A percentile compares a stretch with the other conserved stretches of the same genome.
These are phyloP conservation scores for Diversispora eburnea DNA, from an alignment of 192 early-diverging fungal genomes.

Conservation along the genomic window DNA sequence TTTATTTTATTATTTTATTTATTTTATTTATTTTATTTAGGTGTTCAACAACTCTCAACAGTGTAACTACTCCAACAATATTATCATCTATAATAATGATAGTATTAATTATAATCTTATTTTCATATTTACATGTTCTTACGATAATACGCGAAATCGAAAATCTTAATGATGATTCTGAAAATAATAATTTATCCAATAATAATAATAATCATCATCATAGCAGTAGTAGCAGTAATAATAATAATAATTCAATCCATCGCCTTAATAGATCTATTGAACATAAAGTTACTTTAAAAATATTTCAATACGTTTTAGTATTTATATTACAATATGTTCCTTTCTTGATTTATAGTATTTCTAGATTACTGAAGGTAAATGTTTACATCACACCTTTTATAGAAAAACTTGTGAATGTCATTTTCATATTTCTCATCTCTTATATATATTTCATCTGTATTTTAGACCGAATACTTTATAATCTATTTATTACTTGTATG, in stretches of 20 bases:
- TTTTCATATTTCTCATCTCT: too few relatives aligned
- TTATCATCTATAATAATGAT: background rate
- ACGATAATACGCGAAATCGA: background rate
- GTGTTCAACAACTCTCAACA: background rate
- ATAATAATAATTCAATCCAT: too few relatives aligned
- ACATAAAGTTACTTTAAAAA: background rate
- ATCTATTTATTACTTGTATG: too few relatives aligned
- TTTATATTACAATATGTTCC: constrained; percentile 5
- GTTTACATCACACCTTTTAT: too few relatives aligned
- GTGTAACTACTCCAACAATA: background rate
- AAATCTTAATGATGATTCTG: background rate
- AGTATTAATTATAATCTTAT: background rate
- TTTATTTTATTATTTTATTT: background rate
- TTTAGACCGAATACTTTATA: too few relatives aligned
- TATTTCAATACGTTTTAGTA: background rate
- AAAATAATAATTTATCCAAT: background rate
- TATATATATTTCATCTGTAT: too few relatives aligned
- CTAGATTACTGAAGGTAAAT: background rate
- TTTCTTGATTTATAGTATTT: background rate
- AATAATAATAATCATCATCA: too few relatives aligned
- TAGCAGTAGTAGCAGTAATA: too few relatives aligned
- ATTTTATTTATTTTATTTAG: background rate
- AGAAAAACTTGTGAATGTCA: too few relatives aligned
- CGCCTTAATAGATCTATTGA: background rate
- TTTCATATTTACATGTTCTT: background rate